A percentile compares a stretch with the other conserved stretches of the same genome.
Evolutionary conservation across 202 grass and related monocot species (phyloP).

Genomic region (Setaria italica): DNA sequence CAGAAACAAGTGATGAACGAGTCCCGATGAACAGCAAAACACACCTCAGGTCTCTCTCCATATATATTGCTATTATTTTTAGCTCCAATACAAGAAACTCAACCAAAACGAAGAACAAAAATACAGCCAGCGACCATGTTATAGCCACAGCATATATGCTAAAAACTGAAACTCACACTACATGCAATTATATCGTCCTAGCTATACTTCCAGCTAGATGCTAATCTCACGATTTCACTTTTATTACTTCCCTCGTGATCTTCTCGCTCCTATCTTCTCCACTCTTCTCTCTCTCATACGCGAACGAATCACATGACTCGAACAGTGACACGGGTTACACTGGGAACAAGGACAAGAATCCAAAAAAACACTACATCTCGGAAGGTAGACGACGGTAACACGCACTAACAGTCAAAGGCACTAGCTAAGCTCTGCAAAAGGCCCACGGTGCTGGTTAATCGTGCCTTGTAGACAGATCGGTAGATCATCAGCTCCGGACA

Average conservation of each 20-base stretch:
- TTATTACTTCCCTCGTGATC: slow-evolving; percentile 37
- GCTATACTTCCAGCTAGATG: slow-evolving; percentile 22
- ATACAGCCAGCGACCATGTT: slow-evolving; percentile 27
- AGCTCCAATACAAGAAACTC: slow-evolving; percentile 7
- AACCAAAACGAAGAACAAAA: slow-evolving; percentile 44
- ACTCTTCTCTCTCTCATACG: slow-evolving; percentile 20
- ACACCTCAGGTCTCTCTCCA: neutral
- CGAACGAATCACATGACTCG: slow-evolving; percentile 55
- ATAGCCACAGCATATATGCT: slow-evolving; percentile 24
- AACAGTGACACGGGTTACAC: slow-evolving; percentile 46
- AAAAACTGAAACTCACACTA: slow-evolving; percentile 43
- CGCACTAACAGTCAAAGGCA: slow-evolving; percentile 39
- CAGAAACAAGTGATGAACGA: slow-evolving; percentile 38
- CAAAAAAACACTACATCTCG: slow-evolving; percentile 49
- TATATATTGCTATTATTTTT: slow-evolving; percentile 18
- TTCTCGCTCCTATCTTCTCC: slow-evolving; percentile 21
- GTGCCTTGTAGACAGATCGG: slow-evolving; percentile 20
- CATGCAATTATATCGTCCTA: slow-evolving; percentile 31
- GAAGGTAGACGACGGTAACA: slow-evolving; percentile 1
- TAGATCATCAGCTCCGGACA: slow-evolving; percentile 56
- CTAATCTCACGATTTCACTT: slow-evolving; percentile 11
- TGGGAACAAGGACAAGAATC: slow-evolving; percentile 54
- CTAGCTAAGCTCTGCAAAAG: slow-evolving; percentile 47
- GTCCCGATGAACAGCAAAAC: slow-evolving; percentile 14
- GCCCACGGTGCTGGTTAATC: slow-evolving; percentile 15